Conservation (phyloP, 257 asterid genomes). For the Penstemon newberryi region DNA sequence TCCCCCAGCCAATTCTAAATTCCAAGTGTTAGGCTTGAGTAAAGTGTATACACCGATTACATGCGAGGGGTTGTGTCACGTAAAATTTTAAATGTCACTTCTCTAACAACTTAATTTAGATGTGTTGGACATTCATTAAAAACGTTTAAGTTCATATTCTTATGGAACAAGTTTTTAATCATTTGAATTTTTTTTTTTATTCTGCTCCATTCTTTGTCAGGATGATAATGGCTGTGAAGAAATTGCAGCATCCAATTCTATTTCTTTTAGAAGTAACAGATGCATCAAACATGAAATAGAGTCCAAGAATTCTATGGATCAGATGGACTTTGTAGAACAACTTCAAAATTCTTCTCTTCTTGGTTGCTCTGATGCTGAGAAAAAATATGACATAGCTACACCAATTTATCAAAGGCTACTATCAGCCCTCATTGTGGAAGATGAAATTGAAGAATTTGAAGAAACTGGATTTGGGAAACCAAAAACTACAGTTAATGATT, state of each 20-base stretch:
- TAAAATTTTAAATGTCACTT: no score
- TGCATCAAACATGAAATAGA: constrained; percentile 37
- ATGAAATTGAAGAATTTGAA: constrained; percentile 73
- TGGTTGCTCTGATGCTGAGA: constrained; percentile 47
- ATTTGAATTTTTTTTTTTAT: constrained; percentile 12
- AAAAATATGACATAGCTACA: constrained; percentile 42
- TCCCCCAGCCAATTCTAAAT: no score
- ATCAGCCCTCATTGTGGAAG: constrained; percentile 84
- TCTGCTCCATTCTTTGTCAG: constrained; percentile 42
- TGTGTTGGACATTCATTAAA: no score
- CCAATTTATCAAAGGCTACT: constrained; percentile 90
- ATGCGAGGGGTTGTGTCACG: no score
- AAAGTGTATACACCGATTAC: no score
- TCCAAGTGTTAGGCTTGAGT: no score
- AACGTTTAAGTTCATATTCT: neutral
- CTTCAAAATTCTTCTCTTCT: constrained; percentile 45
- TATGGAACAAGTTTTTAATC: constrained; percentile 7
- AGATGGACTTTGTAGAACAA: constrained; percentile 51
- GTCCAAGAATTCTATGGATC: constrained; percentile 38
- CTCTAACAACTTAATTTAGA: no score
- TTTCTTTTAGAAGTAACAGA: constrained; percentile 47
- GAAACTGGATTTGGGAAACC: constrained; percentile 63
- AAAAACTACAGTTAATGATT: constrained; percentile 46
- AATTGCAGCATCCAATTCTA: constrained; percentile 37
- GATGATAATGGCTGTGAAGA: constrained; percentile 48